A percentile compares a stretch with the other conserved stretches of the same genome.
These are phyloP conservation scores for Penicillium lividum DNA, from an alignment of 495 filamentous ascomycete species.

Conservation along the genomic window DNA sequence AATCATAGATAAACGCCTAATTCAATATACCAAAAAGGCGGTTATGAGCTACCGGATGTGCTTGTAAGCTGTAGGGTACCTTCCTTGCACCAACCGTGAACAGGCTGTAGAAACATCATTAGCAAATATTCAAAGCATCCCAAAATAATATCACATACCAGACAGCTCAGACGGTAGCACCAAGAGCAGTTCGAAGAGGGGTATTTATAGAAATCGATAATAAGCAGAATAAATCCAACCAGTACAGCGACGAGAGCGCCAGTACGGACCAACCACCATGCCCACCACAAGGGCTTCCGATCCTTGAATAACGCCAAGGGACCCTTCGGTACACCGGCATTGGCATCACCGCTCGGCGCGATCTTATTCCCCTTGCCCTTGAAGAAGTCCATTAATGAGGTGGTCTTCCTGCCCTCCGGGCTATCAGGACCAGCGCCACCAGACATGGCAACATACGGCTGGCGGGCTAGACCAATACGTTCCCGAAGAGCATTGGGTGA, in stretches of 20 bases:
- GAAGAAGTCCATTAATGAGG: constrained; percentile 38
- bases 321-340: constrained; percentile 48
- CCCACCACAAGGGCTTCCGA: constrained; percentile 92
- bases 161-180: constrained; percentile 92
- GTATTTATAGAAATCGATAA: constrained; percentile 87
- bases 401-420: constrained; percentile 29
- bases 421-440: constrained; percentile 32
- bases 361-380: constrained; percentile 36
- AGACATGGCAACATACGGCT: constrained; percentile 66
- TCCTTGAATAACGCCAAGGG: constrained; percentile 87
- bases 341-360: constrained; percentile 17
- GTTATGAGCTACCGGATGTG: constrained; percentile 1
- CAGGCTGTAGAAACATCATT: constrained; percentile 50
- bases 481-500: constrained; percentile 79
- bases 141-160: constrained; percentile 61
- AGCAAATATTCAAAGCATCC: constrained; percentile 20
- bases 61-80: constrained; percentile 46
- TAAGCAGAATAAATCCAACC: constrained; percentile 77
- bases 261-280: constrained; percentile 88
- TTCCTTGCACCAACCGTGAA: constrained; percentile 78
- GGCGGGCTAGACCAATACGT: constrained; percentile 65
- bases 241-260: constrained; percentile 76
- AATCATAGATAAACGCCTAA: constrained; percentile 1
- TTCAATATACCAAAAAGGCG: not conserved
- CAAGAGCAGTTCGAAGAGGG: constrained; percentile 71